Base-by-base conservation (phyloP, 176 grass and related monocot genomes). In the Musa troglodytarum region DNA sequence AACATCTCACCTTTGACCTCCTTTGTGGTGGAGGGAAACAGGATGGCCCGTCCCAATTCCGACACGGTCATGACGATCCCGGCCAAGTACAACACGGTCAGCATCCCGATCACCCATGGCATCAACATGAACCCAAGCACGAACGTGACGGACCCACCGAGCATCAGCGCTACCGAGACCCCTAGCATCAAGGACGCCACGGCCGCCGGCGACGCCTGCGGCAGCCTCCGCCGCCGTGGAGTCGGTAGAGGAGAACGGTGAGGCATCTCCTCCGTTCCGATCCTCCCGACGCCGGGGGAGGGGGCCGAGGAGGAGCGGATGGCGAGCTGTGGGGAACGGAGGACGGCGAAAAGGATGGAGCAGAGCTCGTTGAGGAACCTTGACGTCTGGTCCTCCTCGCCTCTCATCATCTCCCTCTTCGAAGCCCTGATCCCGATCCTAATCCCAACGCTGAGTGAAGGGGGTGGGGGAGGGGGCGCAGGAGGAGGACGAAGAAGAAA, bases 1-100 rank as follows among this genome's bases (percentile, higher is more conserved):
- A 65, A 65, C 9, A 28, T 26, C 63, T 10, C 63, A 65, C 63
- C 63, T 65, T 65, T 65, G 63, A 65, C 63, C 63, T 25, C 22
- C 9, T 65, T 65, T 12, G 23, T 10, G 63, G 63, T 11, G 20
- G 63, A 25, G n/a, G 23, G 22, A 3, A 65, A 65, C 1, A 65
- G 63, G 63, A 65, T 26, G 22, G 20, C 63, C 22, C 63, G 21
- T 10, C 63, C 22, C 63, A 65, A 28, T 10, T 10, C 63, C 20
- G 20, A 26, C 63, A 65, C 10, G 63, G 11, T 65, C 20, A 11
- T 26, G 23, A 65, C 22, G 63, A 65, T 25, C 21, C 63, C 20
- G 10, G 23, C 21, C 22, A 65, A 24, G 22, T 65, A 65, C 2
- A 65, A 12, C 11, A 25, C 7, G 23, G 63, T 65, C 21, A 65